Evolutionary conservation across 805 yeast genomes (phyloP), one percentile per base, ranked within the genome.

Genomic region (Wickerhamiella azyma): DNA sequence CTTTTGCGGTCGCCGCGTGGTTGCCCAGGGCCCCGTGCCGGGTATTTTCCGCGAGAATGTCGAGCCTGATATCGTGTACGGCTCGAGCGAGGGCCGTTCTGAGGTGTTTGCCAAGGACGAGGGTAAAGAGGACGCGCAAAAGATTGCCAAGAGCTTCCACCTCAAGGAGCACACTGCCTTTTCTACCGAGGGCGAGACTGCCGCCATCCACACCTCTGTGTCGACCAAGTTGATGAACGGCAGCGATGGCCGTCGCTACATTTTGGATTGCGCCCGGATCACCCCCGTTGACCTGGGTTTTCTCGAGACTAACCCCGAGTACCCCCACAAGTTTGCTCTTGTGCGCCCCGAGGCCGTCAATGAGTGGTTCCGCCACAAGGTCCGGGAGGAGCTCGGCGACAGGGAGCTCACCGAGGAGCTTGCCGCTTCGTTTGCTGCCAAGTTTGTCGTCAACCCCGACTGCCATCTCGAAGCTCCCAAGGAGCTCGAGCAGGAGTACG

Each of bases 1-100:
- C 63, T 89, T 76, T 65, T 77, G 83, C 58, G 98, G 97, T 50
- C 80, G 77, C 56, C 75, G 97, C 62, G 69, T 89, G 32, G 72
- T 89, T 33, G 85, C 94, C 61, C 97, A 89, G 67, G 84, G 95
- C 11, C 95, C 96, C 10, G 94, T 89, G 38, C 98, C 98, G 13
- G 97, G 97, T 49, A 76, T 82, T 47, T 79, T 82, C 62, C 68
- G 74, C 46, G 64, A 63, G 49, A 54, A 63, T 9, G 64, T 66
- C 56, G 55, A 54, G 48, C 63, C 69, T 48, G 75, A 73, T 57
- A 82, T 85, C 42, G 71, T 69, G 9, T 85, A 88, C 58, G 97
- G 97, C 46, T 71, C 69, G 43, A 75, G 80, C 39, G 85, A 82
- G 48, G 81, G 74, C 48, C 68, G 66, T 14, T 65, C 69, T 11